Conservation (phyloP, 1,139 yeast species). For the Protomyces arabidopsidicola region DNA sequence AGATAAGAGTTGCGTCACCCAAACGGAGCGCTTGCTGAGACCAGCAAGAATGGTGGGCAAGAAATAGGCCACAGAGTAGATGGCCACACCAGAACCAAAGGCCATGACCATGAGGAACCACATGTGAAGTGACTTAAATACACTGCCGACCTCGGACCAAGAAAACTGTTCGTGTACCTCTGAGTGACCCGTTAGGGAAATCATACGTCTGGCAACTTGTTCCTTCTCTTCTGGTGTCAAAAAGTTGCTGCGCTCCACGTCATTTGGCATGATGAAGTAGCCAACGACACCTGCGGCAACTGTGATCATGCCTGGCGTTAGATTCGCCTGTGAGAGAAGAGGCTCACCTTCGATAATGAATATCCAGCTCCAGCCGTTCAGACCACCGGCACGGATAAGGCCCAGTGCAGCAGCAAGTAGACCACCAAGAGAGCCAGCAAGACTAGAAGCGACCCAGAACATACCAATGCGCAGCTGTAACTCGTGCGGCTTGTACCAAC, state of each 20-base stretch:
- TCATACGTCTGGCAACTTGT: conserved; percentile 39
- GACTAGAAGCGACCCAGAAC: conserved; percentile 62
- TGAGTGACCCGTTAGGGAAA: conserved; percentile 37
- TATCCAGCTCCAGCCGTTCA: conserved; percentile 65
- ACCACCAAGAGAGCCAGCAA: conserved; percentile 80
- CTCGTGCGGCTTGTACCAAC: conserved; percentile 53
- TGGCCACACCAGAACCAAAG: conserved; percentile 47
- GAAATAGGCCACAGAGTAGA: conserved; percentile 58
- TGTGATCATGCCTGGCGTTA: conserved; percentile 63
- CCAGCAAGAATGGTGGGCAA: conserved; percentile 59
- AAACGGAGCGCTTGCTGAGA: conserved; percentile 47
- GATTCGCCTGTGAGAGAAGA: conserved; percentile 57
- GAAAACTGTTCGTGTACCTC: conserved; percentile 9
- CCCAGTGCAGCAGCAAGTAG: conserved; percentile 61
- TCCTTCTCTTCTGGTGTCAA: conserved; percentile 43
- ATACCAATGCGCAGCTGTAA: conserved; percentile 64
- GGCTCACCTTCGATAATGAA: conserved; percentile 65
- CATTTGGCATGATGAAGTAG: conserved; percentile 63
- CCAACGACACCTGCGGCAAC: conserved; percentile 58
- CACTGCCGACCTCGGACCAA: conserved; percentile 1
- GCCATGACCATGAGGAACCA: conserved; percentile 28
- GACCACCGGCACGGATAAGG: conserved; percentile 40
- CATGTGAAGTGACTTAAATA: not conserved
- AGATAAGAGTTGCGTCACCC: conserved; percentile 33
- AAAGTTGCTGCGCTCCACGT: conserved; percentile 58